Percentiles rank a stretch among this genome's conserved stretches.
phyloP scores from a whole-genome alignment of 2,329 filamentous ascomycete species.

The Fusarium humuli region DNA sequence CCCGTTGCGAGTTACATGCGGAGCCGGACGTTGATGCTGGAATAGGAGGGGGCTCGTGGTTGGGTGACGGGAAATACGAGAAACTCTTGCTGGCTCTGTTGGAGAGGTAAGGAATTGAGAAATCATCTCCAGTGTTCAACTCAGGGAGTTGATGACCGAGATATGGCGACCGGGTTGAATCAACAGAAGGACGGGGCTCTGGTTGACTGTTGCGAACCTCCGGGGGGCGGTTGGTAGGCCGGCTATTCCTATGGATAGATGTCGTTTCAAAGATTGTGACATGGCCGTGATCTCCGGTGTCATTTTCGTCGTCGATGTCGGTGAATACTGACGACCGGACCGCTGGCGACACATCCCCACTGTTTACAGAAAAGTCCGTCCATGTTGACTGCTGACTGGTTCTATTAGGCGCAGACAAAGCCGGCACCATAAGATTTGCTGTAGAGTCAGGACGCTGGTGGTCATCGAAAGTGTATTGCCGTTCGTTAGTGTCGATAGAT shows the following conservation, averaged over 20 bases:
- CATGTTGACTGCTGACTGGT: conserved; percentile 68
- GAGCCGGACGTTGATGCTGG: conserved; percentile 54
- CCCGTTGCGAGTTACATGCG: conserved; percentile 57
- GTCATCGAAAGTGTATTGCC: conserved; percentile 44
- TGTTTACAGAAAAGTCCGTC: conserved; percentile 70
- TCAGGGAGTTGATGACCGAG: conserved; percentile 60
- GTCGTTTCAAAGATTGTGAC: conserved; percentile 50
- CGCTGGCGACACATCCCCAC: conserved; percentile 56
- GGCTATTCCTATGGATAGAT: conserved; percentile 45
- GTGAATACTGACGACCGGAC: conserved; percentile 48
- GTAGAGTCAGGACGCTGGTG: conserved; percentile 53
- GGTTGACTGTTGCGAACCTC: conserved; percentile 41
- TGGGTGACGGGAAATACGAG: conserved; percentile 55
- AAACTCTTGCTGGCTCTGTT: conserved; percentile 48
- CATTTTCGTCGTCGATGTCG: conserved; percentile 42
- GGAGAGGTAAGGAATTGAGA: conserved; percentile 61
- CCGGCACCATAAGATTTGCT: conserved; percentile 62
- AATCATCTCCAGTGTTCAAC: conserved; percentile 63
- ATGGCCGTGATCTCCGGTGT: conserved; percentile 48
- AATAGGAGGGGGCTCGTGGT: conserved; percentile 64
- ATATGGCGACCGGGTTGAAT: conserved; percentile 46
- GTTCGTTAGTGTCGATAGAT: conserved; percentile 53
- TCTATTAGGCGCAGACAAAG: conserved; percentile 58
- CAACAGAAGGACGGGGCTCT: conserved; percentile 41
- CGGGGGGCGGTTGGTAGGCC: conserved; percentile 30